Evolutionary conservation across 305 asterid genomes (phyloP).

Genomic region (Fraxinus greggii): DNA sequence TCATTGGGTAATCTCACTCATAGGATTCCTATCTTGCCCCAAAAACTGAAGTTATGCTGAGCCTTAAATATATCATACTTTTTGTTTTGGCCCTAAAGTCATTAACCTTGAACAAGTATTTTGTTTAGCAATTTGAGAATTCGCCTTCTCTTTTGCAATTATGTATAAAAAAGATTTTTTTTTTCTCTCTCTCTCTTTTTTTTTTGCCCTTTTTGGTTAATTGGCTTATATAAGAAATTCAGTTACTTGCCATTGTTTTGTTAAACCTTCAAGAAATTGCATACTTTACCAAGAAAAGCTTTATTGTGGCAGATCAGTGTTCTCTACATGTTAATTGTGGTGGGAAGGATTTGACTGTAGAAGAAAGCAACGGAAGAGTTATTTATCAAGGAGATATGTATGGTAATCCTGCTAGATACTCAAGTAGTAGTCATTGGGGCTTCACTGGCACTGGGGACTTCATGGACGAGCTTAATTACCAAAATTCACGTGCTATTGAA

Average conservation of each 20-base stretch:
- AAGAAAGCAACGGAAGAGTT: constrained; percentile 43
- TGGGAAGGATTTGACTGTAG: constrained; percentile 51
- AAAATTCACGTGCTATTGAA: constrained; percentile 51
- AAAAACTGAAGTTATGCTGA: background rate
- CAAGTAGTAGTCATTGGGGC: constrained; percentile 63
- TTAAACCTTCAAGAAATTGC: background rate
- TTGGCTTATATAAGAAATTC: background rate
- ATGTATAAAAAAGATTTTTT: background rate
- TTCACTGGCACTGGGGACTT: constrained; percentile 87
- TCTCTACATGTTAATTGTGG: constrained; percentile 84
- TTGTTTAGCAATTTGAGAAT: background rate
- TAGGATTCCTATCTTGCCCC: background rate
- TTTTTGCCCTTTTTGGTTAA: background rate
- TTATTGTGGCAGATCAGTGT: constrained; percentile 62
- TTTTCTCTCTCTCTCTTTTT: too few species aligned
- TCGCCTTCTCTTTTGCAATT: background rate
- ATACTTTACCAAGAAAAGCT: constrained; percentile 22
- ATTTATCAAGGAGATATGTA: constrained; percentile 74
- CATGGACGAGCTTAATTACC: constrained; percentile 61
- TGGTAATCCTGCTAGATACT: constrained; percentile 60
- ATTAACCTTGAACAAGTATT: background rate
- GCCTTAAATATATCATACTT: background rate
- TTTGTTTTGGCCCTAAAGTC: background rate
- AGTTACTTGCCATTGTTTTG: background rate
- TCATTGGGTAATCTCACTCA: background rate